Conservation (phyloP, 108 stramenopile species). For the Stephanodiscus minutulus region DNA sequence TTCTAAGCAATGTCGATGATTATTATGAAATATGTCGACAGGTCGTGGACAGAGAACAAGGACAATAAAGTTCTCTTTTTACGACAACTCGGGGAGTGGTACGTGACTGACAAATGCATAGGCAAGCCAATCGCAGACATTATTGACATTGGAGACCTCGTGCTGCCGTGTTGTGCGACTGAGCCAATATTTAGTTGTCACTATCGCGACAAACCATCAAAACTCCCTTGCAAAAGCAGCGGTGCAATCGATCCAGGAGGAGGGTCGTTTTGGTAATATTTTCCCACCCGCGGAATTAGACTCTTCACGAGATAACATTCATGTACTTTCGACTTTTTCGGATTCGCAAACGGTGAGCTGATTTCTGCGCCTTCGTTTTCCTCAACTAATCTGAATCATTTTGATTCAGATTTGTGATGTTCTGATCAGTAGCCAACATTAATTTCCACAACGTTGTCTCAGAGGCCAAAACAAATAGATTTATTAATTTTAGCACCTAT, state of each 20-base stretch:
- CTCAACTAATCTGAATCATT: no score
- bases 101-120: constrained; percentile 67
- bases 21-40: constrained; percentile 15
- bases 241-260: constrained; percentile 42
- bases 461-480: no score
- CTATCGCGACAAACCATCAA: constrained; percentile 74
- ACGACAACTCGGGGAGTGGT: constrained; percentile 81
- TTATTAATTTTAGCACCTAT: no score
- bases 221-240: constrained; percentile 54
- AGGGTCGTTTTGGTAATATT: constrained; percentile 58
- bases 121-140: constrained; percentile 40
- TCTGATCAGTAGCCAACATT: no score
- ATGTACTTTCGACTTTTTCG: no score
- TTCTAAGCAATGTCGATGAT: constrained; percentile 1
- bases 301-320: no score
- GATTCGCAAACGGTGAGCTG: no score
- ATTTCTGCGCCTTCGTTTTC: no score
- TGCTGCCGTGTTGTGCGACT: constrained; percentile 51
- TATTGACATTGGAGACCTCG: constrained; percentile 19
- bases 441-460: no score
- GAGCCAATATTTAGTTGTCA: constrained; percentile 70
- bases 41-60: constrained; percentile 77
- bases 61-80: constrained; percentile 80
- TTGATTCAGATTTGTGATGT: no score
- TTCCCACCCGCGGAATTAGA: no score